Evolutionary conservation across 78 protist species (phyloP).

Genomic region (slime mould (Dictyostelium discoideum)): DNA sequence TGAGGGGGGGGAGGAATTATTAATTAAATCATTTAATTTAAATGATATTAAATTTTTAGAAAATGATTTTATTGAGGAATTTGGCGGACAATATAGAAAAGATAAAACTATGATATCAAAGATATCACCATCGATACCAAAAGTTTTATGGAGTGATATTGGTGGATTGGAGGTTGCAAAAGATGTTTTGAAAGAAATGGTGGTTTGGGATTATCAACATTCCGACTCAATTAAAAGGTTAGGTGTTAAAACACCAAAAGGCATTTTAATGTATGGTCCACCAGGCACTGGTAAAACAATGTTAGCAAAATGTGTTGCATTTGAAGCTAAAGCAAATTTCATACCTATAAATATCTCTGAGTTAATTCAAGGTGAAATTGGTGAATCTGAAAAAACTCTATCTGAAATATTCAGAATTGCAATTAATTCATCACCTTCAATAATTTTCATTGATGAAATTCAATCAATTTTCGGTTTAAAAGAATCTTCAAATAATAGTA

Average conservation of each 20-base stretch:
- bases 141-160: constrained; percentile 99
- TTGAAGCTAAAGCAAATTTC: constrained; percentile 99
- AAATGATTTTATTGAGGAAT: background rate
- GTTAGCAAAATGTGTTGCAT: constrained; percentile 99
- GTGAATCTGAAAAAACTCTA: constrained; percentile 99
- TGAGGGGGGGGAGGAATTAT: too few species aligned
- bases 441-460: constrained; percentile 99
- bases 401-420: constrained; percentile 99
- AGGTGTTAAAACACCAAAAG: constrained; percentile 98
- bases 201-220: constrained; percentile 99
- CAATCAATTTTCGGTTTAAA: constrained; percentile 99
- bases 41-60: background rate
- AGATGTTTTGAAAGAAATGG: constrained; percentile 88
- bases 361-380: constrained; percentile 98
- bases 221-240: constrained; percentile 98
- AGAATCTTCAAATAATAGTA: constrained; percentile 98
- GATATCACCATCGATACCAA: constrained; percentile 90
- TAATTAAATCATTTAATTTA: background rate
- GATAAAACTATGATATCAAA: background rate
- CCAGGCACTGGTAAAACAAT: constrained; percentile 99
- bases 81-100: constrained; percentile 13
- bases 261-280: constrained; percentile 99
- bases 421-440: constrained; percentile 98
- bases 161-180: constrained; percentile 99
- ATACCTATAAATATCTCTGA: constrained; percentile 98